These are phyloP conservation scores for Priceomyces castillae DNA, from an alignment of 805 yeast species.

Conservation along the genomic window DNA sequence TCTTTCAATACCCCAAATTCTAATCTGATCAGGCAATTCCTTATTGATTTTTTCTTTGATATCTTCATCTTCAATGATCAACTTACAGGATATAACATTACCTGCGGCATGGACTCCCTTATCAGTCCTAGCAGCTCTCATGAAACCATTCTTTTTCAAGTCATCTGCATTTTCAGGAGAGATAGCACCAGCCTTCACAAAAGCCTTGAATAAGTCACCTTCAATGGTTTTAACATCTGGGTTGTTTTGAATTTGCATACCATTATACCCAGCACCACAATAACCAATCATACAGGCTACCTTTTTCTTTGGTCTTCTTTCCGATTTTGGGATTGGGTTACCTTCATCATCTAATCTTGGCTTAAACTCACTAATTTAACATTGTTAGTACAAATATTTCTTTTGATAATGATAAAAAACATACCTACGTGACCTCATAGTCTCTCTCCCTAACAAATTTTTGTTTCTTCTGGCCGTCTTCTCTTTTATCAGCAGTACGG, in stretches of 20 bases:
- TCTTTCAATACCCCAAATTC: slow-evolving; percentile 91
- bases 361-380: slow-evolving; percentile 28
- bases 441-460: slow-evolving; percentile 22
- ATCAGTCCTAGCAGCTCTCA: slow-evolving; percentile 86
- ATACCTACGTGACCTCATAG: slow-evolving; percentile 55
- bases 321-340: slow-evolving; percentile 52
- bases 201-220: slow-evolving; percentile 80
- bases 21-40: slow-evolving; percentile 76
- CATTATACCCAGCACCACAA: slow-evolving; percentile 95
- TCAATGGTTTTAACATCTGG: slow-evolving; percentile 89
- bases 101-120: slow-evolving; percentile 99
- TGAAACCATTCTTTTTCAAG: slow-evolving; percentile 80
- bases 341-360: slow-evolving; percentile 62
- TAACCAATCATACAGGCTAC: slow-evolving; percentile 91
- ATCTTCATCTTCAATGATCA: slow-evolving; percentile 80
- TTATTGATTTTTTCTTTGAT: slow-evolving; percentile 71
- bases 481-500: slow-evolving; percentile 19
- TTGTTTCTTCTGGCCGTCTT: slow-evolving; percentile 20
- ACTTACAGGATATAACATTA: slow-evolving; percentile 77
- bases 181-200: slow-evolving; percentile 83
- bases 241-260: slow-evolving; percentile 80
- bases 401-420: slow-evolving; percentile 23
- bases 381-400: slow-evolving; percentile 3
- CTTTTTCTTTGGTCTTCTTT: slow-evolving; percentile 79
- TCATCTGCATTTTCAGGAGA: slow-evolving; percentile 85